Conservation (phyloP, 352 stramenopile genomes). For the Pythium diclinum region DNA sequence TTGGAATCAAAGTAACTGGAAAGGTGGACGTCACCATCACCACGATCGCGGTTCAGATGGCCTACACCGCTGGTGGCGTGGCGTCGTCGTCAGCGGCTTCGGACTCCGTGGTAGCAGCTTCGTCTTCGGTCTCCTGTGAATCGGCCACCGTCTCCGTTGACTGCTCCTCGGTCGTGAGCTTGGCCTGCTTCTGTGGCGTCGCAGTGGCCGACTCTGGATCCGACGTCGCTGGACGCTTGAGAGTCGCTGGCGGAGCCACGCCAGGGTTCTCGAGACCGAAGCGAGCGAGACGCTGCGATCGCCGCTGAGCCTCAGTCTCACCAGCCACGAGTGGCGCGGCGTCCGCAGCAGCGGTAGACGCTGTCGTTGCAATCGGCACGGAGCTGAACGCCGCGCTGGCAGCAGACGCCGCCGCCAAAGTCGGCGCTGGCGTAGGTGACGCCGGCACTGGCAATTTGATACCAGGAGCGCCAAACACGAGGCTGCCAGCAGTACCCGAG, state of each 20-base stretch:
- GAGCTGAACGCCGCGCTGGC: conserved; percentile 1
- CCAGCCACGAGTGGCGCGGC: neutral
- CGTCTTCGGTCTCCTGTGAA: conserved; percentile 8
- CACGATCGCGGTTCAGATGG: neutral
- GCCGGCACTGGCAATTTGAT: conserved; percentile 71
- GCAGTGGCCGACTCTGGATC: conserved; percentile 4
- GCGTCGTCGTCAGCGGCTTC: conserved; percentile 18
- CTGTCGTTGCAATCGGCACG: neutral
- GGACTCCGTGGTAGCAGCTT: conserved; percentile 3
- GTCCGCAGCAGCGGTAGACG: neutral
- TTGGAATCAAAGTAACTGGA: neutral
- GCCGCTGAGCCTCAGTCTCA: conserved; percentile 17
- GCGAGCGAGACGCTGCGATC: conserved; percentile 22
- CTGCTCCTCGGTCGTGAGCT: neutral
- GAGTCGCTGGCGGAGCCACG: neutral
- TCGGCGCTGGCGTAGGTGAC: conserved; percentile 34
- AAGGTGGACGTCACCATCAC: neutral
- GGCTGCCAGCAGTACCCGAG: conserved; percentile 43
- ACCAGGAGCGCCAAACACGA: conserved; percentile 75
- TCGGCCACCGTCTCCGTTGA: neutral
- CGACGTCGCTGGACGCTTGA: conserved; percentile 21
- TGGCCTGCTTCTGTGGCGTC: conserved; percentile 12
- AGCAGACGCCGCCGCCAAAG: neutral
- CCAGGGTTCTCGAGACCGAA: conserved; percentile 13
- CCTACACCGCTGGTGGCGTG: neutral